Percentiles rank a stretch among this genome's conserved stretches.
These are phyloP conservation scores for Bothriochloa decipiens DNA, from an alignment of 176 grass and related monocot species.

Conservation along the genomic window DNA sequence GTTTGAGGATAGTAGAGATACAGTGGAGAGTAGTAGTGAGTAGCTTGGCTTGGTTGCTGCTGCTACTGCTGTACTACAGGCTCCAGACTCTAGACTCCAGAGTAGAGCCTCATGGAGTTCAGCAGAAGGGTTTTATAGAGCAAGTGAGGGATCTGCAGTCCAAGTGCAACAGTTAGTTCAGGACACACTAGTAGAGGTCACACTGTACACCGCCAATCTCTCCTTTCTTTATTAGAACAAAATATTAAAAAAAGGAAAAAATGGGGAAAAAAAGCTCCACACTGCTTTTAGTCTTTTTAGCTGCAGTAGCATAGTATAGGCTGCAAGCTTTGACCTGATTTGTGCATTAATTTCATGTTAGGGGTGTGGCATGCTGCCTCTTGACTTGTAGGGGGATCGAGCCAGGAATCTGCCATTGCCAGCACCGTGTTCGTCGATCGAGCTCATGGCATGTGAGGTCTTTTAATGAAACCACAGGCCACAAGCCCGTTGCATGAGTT, in stretches of 20 bases:
- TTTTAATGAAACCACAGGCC: constrained; percentile 44
- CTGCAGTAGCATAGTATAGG: constrained; percentile 3
- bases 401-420: constrained; percentile 42
- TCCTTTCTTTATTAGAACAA: neutral
- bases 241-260: too few relatives aligned
- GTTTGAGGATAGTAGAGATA: constrained; percentile 57
- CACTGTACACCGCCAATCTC: neutral
- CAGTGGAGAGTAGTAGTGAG: constrained; percentile 57
- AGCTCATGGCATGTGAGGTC: constrained; percentile 50
- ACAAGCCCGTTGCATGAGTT: constrained; percentile 22
- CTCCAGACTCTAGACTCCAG: constrained; percentile 70
- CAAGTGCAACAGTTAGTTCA: constrained; percentile 4
- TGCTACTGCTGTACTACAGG: constrained; percentile 46
- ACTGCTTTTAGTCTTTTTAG: neutral
- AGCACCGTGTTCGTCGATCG: constrained; percentile 53
- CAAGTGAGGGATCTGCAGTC: neutral
- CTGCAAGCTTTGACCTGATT: constrained; percentile 52
- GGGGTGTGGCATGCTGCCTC: constrained; percentile 19
- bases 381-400: constrained; percentile 32
- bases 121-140: constrained; percentile 52
- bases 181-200: neutral
- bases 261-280: neutral
- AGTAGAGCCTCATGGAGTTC: constrained; percentile 41
- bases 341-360: constrained; percentile 51
- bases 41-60: neutral